Percentiles rank a stretch among this genome's conserved stretches.
Conservation (phyloP, 768 basidiomycete genomes). For the Tulasnella calospora region DNA sequence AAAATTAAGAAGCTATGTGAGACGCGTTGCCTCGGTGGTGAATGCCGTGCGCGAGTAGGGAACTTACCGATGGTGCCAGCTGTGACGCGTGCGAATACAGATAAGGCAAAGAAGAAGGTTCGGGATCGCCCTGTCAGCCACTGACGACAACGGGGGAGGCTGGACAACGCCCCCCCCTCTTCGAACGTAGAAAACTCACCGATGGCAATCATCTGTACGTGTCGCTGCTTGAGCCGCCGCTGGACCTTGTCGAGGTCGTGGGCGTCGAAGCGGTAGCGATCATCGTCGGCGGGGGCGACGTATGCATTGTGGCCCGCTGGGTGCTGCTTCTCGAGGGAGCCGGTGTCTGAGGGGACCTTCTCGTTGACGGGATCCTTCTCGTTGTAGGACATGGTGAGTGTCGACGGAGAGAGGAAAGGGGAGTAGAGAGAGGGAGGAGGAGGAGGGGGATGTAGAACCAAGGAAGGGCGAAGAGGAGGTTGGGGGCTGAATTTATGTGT, state of each 20-base stretch:
- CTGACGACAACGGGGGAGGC: conserved; percentile 51
- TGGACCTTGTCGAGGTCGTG: conserved; percentile 63
- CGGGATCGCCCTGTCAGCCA: conserved; percentile 36
- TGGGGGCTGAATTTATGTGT: neutral
- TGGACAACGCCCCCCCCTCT: neutral
- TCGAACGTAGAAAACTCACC: neutral
- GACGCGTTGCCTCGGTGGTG: neutral
- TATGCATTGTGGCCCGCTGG: conserved; percentile 14
- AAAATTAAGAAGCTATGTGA: neutral
- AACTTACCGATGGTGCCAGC: conserved; percentile 62
- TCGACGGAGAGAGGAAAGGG: neutral
- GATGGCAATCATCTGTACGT: conserved; percentile 65
- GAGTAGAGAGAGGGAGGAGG: neutral
- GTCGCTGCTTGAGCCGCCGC: conserved; percentile 66
- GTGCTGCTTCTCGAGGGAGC: conserved; percentile 19
- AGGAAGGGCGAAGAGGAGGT: neutral
- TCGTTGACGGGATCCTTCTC: conserved; percentile 15
- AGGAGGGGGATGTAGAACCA: neutral
- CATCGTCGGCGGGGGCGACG: conserved; percentile 29
- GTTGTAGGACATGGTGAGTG: conserved; percentile 12
- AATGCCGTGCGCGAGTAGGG: neutral
- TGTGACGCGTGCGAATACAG: conserved; percentile 38
- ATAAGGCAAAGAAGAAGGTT: conserved; percentile 7
- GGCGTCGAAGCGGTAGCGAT: conserved; percentile 46
- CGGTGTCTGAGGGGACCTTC: conserved; percentile 1